Percentiles rank a stretch among this genome's conserved stretches.
These are phyloP conservation scores for Ophiocordyceps unilateralis DNA, from an alignment of 2,329 filamentous ascomycete genomes.

Conservation along the genomic window DNA sequence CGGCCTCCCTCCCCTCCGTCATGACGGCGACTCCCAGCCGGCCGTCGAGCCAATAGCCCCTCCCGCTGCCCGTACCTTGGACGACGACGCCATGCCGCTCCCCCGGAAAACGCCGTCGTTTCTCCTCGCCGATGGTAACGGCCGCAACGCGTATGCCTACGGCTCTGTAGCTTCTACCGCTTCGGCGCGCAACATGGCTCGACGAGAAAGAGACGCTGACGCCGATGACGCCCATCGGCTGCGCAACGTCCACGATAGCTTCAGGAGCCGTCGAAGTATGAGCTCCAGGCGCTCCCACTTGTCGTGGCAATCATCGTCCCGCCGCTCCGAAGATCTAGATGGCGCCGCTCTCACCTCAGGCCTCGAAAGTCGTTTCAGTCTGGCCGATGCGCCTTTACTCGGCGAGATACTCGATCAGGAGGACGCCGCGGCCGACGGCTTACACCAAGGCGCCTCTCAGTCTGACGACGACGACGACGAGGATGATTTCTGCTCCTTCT, in stretches of 20 bases:
- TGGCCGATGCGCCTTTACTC: constrained; percentile 29
- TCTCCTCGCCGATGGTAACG: constrained; percentile 1
- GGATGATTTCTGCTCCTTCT: constrained; percentile 27
- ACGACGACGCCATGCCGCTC: constrained; percentile 12
- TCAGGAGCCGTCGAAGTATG: constrained; percentile 10
- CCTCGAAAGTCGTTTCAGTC: constrained; percentile 33
- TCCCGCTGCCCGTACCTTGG: too few species aligned
- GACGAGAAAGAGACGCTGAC: constrained; percentile 15
- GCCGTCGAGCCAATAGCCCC: constrained; percentile 12
- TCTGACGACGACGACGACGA: constrained; percentile 17
- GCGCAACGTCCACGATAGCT: constrained; percentile 16
- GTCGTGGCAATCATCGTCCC: constrained; percentile 13
- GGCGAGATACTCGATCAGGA: constrained; percentile 26
- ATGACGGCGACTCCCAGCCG: constrained; percentile 5
- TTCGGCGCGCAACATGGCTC: constrained; percentile 17
- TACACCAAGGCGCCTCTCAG: constrained; percentile 59
- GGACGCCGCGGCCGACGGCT: constrained; percentile 36
- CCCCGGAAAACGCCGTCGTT: constrained; percentile 20
- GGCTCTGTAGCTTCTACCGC: constrained; percentile 11
- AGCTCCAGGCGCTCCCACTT: constrained; percentile 14
- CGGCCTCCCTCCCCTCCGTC: constrained; percentile 4
- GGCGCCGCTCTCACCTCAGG: constrained; percentile 33
- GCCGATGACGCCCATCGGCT: constrained; percentile 14
- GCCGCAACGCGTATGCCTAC: neutral
- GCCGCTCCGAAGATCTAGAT: constrained; percentile 31